Evolutionary conservation across 306 rosid species (phyloP).

Genomic region (Carpinus fangiana): DNA sequence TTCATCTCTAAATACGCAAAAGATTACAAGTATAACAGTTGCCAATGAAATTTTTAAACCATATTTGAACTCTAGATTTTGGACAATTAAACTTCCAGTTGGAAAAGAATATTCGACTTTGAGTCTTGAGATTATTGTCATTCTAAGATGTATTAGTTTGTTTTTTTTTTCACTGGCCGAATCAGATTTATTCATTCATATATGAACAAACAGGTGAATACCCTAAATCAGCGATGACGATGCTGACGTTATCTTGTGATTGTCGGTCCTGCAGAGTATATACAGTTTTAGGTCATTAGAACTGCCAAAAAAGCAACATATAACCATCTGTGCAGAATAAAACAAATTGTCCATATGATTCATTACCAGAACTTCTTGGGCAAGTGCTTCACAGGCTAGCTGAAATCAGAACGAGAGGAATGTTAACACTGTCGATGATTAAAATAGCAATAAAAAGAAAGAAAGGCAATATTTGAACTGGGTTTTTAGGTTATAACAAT

Average conservation of each 20-base stretch:
- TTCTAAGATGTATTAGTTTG: background rate
- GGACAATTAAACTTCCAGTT: background rate
- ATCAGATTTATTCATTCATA: background rate
- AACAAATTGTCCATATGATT: constrained; percentile 5
- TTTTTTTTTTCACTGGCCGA: background rate
- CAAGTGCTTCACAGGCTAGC: constrained; percentile 91
- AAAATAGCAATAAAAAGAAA: constrained; percentile 2
- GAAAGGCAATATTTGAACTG: background rate
- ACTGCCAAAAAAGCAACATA: background rate
- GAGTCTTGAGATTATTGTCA: background rate
- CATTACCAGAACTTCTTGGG: constrained; percentile 78
- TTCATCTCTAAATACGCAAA: background rate
- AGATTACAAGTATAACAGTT: background rate
- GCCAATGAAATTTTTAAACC: background rate
- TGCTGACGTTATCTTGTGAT: constrained; percentile 94
- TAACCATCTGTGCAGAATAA: constrained; percentile 1
- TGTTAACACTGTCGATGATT: constrained; percentile 18
- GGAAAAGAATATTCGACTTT: background rate
- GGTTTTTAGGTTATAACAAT: background rate
- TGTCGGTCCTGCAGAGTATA: constrained; percentile 57
- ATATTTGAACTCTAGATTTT: background rate
- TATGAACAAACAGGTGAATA: constrained; percentile 31
- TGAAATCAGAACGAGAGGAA: constrained; percentile 43
- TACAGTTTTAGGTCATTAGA: constrained; percentile 14
- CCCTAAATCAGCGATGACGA: constrained; percentile 93